Percentiles rank a stretch among this genome's conserved stretches.
phyloP scores from a whole-genome alignment of 768 basidiomycete genomes.

The Suillus bovinus region DNA sequence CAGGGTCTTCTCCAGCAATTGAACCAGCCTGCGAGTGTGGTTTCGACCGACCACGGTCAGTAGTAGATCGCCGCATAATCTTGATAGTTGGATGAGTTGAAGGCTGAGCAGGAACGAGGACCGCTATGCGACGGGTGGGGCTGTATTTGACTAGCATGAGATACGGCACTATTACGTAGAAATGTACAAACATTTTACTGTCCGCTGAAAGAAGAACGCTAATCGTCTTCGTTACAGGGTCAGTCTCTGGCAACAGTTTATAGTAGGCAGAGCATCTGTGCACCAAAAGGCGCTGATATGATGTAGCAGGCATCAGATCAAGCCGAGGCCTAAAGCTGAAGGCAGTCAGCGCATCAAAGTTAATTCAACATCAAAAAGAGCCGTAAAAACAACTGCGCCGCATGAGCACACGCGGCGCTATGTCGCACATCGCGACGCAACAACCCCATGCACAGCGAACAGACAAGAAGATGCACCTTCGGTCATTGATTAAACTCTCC shows the following conservation, averaged over 20 bases:
- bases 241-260: slow-evolving; percentile 69
- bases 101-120: slow-evolving; percentile 76
- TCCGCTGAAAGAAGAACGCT: slow-evolving; percentile 56
- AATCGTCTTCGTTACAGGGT: slow-evolving; percentile 63
- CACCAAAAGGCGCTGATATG: slow-evolving; percentile 84
- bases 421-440: background rate
- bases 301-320: slow-evolving; percentile 67
- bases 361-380: background rate
- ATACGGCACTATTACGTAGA: background rate
- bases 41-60: slow-evolving; percentile 55
- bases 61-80: slow-evolving; percentile 74
- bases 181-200: slow-evolving; percentile 68
- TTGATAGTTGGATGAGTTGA: slow-evolving; percentile 76
- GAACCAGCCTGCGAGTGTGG: slow-evolving; percentile 74
- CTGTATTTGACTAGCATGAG: slow-evolving; percentile 40
- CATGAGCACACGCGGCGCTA: slow-evolving; percentile 6
- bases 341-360: slow-evolving; percentile 23
- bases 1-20: slow-evolving; percentile 71
- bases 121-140: slow-evolving; percentile 67
- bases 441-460: slow-evolving; percentile 14
- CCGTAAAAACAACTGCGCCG: slow-evolving; percentile 3
- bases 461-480: slow-evolving; percentile 49
- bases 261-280: slow-evolving; percentile 87
- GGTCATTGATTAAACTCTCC: slow-evolving; percentile 77
- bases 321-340: slow-evolving; percentile 51